phyloP scores from a whole-genome alignment of 1,139 yeast genomes.

The Pichia terricola region DNA sequence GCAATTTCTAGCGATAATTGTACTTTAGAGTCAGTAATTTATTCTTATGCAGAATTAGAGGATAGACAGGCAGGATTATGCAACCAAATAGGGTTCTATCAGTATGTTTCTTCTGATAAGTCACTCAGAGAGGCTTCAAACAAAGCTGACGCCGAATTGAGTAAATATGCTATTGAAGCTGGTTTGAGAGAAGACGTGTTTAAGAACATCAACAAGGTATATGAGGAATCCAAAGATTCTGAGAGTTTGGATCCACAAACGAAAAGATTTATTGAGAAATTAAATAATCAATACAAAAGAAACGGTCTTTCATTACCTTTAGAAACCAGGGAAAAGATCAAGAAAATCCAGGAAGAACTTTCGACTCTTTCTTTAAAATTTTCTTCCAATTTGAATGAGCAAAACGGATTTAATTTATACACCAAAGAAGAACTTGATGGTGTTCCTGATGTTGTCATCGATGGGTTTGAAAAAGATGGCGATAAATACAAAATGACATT shows the following conservation, averaged over 20 bases:
- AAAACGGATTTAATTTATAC: constrained; percentile 49
- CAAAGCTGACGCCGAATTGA: constrained; percentile 47
- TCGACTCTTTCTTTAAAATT: constrained; percentile 49
- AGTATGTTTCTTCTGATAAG: constrained; percentile 56
- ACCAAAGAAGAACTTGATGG: constrained; percentile 62
- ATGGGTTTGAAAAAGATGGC: constrained; percentile 41
- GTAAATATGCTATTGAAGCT: constrained; percentile 52
- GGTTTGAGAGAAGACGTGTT: constrained; percentile 61
- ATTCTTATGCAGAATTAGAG: constrained; percentile 42
- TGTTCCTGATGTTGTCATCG: constrained; percentile 54
- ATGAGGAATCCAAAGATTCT: constrained; percentile 25
- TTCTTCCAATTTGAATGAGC: constrained; percentile 61
- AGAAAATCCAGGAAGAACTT: constrained; percentile 48
- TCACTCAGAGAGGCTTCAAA: constrained; percentile 62
- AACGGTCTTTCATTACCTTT: constrained; percentile 57
- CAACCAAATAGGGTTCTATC: constrained; percentile 52
- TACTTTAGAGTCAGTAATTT: constrained; percentile 45
- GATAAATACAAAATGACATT: constrained; percentile 58
- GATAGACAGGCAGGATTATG: constrained; percentile 37
- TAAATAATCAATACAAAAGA: constrained; percentile 46
- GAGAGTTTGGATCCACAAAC: constrained; percentile 42
- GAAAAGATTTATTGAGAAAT: constrained; percentile 46
- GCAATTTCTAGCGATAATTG: constrained; percentile 32
- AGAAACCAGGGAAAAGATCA: constrained; percentile 47
- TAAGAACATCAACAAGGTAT: constrained; percentile 44